Percentiles rank a stretch among this genome's conserved stretches.
phyloP scores from a whole-genome alignment of 768 basidiomycete species.

The Lactifluus volemus region DNA sequence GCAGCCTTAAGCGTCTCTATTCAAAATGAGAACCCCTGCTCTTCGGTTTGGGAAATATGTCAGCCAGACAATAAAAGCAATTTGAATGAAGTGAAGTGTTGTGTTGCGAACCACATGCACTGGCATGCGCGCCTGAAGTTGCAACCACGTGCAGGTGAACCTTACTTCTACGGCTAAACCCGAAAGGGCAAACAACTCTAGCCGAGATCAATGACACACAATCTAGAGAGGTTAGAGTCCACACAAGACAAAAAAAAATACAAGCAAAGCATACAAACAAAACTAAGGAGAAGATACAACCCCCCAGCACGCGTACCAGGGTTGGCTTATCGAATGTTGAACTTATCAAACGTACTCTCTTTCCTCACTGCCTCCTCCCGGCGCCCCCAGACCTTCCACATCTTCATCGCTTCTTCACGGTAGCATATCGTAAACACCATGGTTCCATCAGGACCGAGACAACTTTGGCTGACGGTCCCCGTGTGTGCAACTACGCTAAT shows the following conservation, averaged over 20 bases:
- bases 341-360: slow-evolving; percentile 19
- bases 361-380: slow-evolving; percentile 11
- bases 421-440: slow-evolving; percentile 57
- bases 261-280: slow-evolving; percentile 11
- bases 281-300: not conserved
- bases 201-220: not conserved
- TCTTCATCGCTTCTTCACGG: slow-evolving; percentile 58
- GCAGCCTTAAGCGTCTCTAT: not conserved
- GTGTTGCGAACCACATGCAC: not conserved
- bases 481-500: slow-evolving; percentile 50
- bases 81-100: not conserved
- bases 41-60: not conserved
- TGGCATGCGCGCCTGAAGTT: not conserved
- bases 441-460: slow-evolving; percentile 54
- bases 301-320: not conserved
- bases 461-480: slow-evolving; percentile 48
- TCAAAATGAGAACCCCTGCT: no score
- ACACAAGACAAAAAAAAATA: not conserved
- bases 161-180: not conserved
- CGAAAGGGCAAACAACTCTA: not conserved
- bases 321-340: slow-evolving; percentile 13
- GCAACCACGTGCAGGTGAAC: not conserved
- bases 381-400: slow-evolving; percentile 57
- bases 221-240: not conserved
- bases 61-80: not conserved